Evolutionary conservation across 2,329 filamentous ascomycete species (phyloP).

Genomic region (Aplosporella prunicola): DNA sequence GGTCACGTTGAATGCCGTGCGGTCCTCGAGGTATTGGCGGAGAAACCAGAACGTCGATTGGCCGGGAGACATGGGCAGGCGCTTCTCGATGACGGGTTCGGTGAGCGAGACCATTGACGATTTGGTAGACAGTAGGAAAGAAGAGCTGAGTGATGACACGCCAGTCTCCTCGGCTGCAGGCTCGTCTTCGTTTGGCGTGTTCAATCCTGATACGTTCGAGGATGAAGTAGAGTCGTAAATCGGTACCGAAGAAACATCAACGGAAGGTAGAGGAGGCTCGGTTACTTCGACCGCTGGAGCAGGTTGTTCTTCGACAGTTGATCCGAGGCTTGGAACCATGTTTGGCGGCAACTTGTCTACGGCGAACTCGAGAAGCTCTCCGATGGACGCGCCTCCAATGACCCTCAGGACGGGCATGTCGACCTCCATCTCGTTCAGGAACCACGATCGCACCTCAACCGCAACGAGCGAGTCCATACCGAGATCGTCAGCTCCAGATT

Average conservation of each 20-base stretch:
- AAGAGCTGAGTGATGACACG: neutral
- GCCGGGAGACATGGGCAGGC: slow-evolving; percentile 29
- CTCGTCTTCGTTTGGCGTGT: neutral
- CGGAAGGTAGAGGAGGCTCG: too few species aligned
- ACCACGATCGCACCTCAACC: slow-evolving; percentile 39
- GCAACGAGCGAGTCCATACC: slow-evolving; percentile 31
- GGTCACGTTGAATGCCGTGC: slow-evolving; percentile 34
- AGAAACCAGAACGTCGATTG: slow-evolving; percentile 38
- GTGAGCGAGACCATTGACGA: neutral
- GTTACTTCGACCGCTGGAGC: neutral
- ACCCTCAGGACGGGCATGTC: slow-evolving; percentile 42
- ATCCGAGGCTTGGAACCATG: neutral
- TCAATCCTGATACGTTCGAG: neutral
- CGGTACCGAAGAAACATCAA: too few species aligned
- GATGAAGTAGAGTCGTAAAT: neutral
- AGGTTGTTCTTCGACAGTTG: neutral
- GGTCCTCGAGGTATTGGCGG: slow-evolving; percentile 24
- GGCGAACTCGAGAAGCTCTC: slow-evolving; percentile 12
- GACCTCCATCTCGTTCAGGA: slow-evolving; percentile 35
- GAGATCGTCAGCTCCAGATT: slow-evolving; percentile 19
- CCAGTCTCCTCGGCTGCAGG: neutral
- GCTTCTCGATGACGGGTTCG: neutral
- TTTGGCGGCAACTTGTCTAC: slow-evolving; percentile 7
- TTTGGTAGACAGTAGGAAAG: neutral
- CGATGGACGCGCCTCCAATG: slow-evolving; percentile 22